Evolutionary conservation across 352 stramenopile genomes (phyloP), one percentile per base, ranked within the genome.

Genomic region (Globisporangium nodosum): DNA sequence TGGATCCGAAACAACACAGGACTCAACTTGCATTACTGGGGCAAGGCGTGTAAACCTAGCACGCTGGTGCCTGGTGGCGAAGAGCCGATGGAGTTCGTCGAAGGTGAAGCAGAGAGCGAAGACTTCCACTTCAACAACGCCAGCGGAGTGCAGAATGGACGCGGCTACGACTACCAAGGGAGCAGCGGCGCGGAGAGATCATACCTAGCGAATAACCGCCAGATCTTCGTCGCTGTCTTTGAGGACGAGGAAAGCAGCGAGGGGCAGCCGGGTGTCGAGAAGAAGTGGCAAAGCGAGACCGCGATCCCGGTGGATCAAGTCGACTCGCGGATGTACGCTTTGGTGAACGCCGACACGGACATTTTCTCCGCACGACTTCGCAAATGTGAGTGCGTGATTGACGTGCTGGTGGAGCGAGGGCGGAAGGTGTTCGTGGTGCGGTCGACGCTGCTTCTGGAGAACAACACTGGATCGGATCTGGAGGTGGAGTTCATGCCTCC

Each of bases 351-450:
- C 47, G 74, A 90, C 68, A 66, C 68, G 3, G 81, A 90, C 39
- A 58, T 65, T 18, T 63, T 67, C 5, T 68, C 70, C 3, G 67
- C 65, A 5, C 65, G 66, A 42, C 80, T 87, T 64, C 73, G 76
- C 42, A 90, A 90, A 52, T 94, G 84, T 39, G 86, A 96, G 61
- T 93, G 85, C 51, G 76, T 92, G 35, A 90, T 96, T 56, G 86
- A 94, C 50, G 84, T 96, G 4, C 58, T 91, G 13, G 76, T 96
- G 8, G 81, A 96, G 54, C 80, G 78, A 45, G 86, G 86, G n/a
- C 91, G 81, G 67, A 96, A 96, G 60, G 84, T 88, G 58, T 91
- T 96, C 54, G 81, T 93, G 20, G 81, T 96, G 18, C 83, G 85
- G 1, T 94, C 84, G 6, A 90, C 83, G 11, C 59, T 91, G 54